Base-by-base conservation (phyloP, 495 filamentous ascomycete species). In the Chaetomium tenue region DNA sequence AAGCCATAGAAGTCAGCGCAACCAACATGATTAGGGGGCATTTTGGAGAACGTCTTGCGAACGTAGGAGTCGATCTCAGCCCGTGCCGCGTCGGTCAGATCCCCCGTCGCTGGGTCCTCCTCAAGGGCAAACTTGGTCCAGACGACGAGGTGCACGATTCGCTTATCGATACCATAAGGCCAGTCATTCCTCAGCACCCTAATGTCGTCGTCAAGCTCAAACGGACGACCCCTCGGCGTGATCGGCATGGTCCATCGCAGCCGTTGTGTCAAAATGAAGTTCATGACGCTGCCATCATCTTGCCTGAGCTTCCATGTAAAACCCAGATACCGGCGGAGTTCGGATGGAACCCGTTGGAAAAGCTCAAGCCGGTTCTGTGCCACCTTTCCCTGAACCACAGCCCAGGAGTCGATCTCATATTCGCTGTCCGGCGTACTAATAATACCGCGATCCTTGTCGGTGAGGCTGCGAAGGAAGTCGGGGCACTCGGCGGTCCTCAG, bases 161-260 rank as follows among this genome's bases (percentile, higher is more conserved):
- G 79, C 39, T 78, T 67, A 63, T 92, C 90, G 60, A 95, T 78
- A 0, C 91, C 91, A 68, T 96, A 96, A 3, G 92, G 92, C 91
- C 91, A 96, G 80, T 96, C 91, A 70, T 96, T 96, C 76, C 85
- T 85, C 22, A 95, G 74, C 46, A 93, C 86, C 65, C 88, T 89
- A 70, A 89, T 72, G 58, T 87, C 88, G 2, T 87, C 88, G 1
- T 72, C 74, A 16, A 70, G 66, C 68, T 80, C 75, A 65, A 84
- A 83, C 15, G 79, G 77, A 37, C 54, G 66, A 11, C 74, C 76
- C 25, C 67, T 63, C 0, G 80, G 66, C 40, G 63, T 66, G 42
- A 81, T 65, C 0, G 81, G 78, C 12, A 63, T 42, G 1, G 70
- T 69, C 91, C 91, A 95, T 20, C 75, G 68, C 58, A 96, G 76